These are phyloP conservation scores for Saturnispora mendoncae DNA, from an alignment of 805 yeast species.

Conservation along the genomic window DNA sequence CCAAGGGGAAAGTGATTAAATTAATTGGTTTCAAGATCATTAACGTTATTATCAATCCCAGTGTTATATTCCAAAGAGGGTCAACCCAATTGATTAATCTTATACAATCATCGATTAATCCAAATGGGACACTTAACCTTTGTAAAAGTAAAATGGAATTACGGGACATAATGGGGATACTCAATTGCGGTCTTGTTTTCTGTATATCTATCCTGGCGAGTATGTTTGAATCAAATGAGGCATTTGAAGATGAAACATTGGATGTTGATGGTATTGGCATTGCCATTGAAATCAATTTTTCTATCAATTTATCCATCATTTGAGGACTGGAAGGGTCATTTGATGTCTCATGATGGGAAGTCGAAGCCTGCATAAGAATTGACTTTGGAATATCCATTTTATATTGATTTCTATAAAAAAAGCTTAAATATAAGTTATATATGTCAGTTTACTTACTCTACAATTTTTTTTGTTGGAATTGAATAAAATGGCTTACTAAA, in stretches of 20 bases:
- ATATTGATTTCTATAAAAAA: not conserved
- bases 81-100: conserved; percentile 55
- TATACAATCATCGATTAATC: conserved; percentile 47
- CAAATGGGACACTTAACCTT: conserved; percentile 54
- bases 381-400: not conserved
- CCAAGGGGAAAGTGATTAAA: conserved; percentile 44
- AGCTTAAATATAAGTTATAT: no score
- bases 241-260: conserved; percentile 38
- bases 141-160: conserved; percentile 58
- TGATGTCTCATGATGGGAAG: not conserved
- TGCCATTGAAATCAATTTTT: conserved; percentile 61
- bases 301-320: conserved; percentile 53
- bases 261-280: conserved; percentile 44
- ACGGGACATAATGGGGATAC: conserved; percentile 60
- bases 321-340: not conserved
- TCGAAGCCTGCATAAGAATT: conserved; percentile 1
- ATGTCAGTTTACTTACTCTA: not conserved
- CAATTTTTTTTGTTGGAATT: not conserved
- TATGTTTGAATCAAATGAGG: conserved; percentile 27
- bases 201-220: conserved; percentile 52
- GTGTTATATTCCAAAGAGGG: conserved; percentile 52
- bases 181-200: conserved; percentile 55
- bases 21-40: conserved; percentile 54
- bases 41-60: conserved; percentile 30
- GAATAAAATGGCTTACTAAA: not conserved